Conservation (phyloP, 768 basidiomycete species). For the Boletellus ananas region DNA sequence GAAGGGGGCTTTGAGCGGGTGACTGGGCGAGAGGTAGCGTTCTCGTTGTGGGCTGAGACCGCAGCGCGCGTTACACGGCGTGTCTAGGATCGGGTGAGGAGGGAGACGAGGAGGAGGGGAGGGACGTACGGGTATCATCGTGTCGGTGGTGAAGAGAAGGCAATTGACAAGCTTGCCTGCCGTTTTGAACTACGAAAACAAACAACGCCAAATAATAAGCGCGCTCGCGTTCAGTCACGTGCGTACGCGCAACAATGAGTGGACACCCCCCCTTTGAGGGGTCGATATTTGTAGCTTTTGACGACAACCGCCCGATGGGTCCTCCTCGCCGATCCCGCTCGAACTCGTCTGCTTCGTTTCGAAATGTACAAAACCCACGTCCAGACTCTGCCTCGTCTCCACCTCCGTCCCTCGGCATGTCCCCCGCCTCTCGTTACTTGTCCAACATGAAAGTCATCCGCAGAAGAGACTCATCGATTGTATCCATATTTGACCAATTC, state of each 20-base stretch:
- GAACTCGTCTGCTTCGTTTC: slow-evolving; percentile 22
- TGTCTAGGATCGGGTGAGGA: slow-evolving; percentile 37
- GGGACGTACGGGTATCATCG: slow-evolving; percentile 40
- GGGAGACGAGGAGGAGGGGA: not conserved
- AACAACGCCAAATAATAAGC: slow-evolving; percentile 28
- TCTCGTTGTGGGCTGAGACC: slow-evolving; percentile 58
- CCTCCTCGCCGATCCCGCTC: slow-evolving; percentile 31
- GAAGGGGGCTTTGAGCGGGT: slow-evolving; percentile 60
- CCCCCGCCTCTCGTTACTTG: slow-evolving; percentile 61
- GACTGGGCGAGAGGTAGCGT: slow-evolving; percentile 59
- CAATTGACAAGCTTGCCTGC: slow-evolving; percentile 19
- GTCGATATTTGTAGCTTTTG: slow-evolving; percentile 3
- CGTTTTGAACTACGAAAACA: slow-evolving; percentile 39
- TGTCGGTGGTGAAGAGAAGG: slow-evolving; percentile 33
- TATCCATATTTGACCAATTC: slow-evolving; percentile 82
- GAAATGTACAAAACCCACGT: slow-evolving; percentile 6
- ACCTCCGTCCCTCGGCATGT: slow-evolving; percentile 44
- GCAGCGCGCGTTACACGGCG: slow-evolving; percentile 61
- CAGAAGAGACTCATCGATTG: slow-evolving; percentile 74
- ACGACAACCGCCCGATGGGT: slow-evolving; percentile 12
- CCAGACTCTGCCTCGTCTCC: not conserved
- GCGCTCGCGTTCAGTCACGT: slow-evolving; percentile 39
- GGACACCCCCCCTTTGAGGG: slow-evolving; percentile 18
- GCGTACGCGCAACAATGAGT: slow-evolving; percentile 1
- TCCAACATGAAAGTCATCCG: slow-evolving; percentile 80